phyloP scores from a whole-genome alignment of 306 rosid genomes.

The Glycine soja region DNA sequence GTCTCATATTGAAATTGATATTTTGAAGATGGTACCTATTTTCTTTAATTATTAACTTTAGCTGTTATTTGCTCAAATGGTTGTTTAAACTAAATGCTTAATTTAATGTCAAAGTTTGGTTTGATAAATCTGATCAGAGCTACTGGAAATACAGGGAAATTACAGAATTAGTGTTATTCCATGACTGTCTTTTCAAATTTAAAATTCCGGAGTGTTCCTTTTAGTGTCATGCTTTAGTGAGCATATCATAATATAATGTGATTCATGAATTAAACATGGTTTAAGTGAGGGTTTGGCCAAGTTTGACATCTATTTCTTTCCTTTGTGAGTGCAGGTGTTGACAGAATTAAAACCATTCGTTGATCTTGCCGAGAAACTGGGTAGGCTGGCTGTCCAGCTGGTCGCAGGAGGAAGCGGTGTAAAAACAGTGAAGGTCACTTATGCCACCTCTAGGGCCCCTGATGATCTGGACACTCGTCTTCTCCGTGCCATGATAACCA shows the following conservation, averaged over 20 bases:
- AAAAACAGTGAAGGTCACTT: constrained; percentile 85
- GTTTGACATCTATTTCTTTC: constrained; percentile 28
- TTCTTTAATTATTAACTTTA: too few species aligned
- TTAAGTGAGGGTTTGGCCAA: background rate
- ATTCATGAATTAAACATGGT: constrained; percentile 20
- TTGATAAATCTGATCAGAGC: too few species aligned
- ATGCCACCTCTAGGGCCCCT: constrained; percentile 89
- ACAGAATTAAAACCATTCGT: constrained; percentile 90
- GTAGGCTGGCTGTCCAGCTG: constrained; percentile 93
- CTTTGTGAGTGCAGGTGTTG: constrained; percentile 65
- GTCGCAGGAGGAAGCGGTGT: constrained; percentile 99
- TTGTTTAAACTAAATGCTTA: too few species aligned
- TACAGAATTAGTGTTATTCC: too few species aligned
- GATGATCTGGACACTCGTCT: constrained; percentile 98
- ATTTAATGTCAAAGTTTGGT: too few species aligned
- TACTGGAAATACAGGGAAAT: too few species aligned
- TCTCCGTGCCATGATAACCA: constrained; percentile 97
- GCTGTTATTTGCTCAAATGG: too few species aligned
- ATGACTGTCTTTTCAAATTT: too few species aligned
- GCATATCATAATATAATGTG: background rate
- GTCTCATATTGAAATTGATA: constrained; percentile 12
- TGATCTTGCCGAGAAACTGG: constrained; percentile 91
- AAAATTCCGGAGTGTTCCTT: too few species aligned
- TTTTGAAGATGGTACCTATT: background rate
- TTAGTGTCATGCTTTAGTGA: background rate